phyloP scores from a whole-genome alignment of 768 basidiomycete species.

The Dioszegia aurantiaca region DNA sequence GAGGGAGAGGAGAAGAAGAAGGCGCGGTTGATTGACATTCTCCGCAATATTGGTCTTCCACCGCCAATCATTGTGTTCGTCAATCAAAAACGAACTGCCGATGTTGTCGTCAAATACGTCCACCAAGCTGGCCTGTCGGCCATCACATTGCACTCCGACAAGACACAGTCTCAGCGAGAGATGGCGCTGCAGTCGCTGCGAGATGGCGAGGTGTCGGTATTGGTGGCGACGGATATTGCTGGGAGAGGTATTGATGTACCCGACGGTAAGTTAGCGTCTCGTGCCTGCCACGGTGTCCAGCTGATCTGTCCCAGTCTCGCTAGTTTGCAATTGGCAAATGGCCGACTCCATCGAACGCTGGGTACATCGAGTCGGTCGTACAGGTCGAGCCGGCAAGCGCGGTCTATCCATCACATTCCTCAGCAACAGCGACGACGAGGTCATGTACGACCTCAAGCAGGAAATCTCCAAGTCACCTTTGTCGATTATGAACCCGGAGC shows the following conservation, averaged over 20 bases:
- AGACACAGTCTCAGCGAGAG: conserved; percentile 96
- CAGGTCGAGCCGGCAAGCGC: conserved; percentile 94
- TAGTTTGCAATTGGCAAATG: conserved; percentile 99
- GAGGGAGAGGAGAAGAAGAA: conserved; percentile 96
- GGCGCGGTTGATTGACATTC: conserved; percentile 80
- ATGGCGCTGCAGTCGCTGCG: conserved; percentile 82
- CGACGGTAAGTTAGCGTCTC: conserved; percentile 55
- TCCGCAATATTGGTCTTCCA: conserved; percentile 76
- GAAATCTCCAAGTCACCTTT: conserved; percentile 93
- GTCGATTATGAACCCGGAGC: conserved; percentile 79
- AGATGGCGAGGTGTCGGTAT: conserved; percentile 76
- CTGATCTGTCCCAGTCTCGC: conserved; percentile 56
- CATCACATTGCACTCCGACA: conserved; percentile 91
- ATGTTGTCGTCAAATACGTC: conserved; percentile 94
- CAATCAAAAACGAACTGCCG: conserved; percentile 99
- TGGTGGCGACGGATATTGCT: conserved; percentile 96
- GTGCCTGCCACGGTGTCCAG: too few relatives aligned
- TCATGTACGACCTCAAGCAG: conserved; percentile 97
- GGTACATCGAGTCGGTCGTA: conserved; percentile 96
- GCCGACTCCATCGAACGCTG: conserved; percentile 83
- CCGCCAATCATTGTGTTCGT: conserved; percentile 98
- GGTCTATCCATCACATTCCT: conserved; percentile 94
- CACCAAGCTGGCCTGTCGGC: conserved; percentile 81
- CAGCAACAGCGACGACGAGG: conserved; percentile 85
- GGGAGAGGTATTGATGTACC: conserved; percentile 99